Evolutionary conservation across 345 rosid species (phyloP).

Genomic region (Isatis tinctoria): DNA sequence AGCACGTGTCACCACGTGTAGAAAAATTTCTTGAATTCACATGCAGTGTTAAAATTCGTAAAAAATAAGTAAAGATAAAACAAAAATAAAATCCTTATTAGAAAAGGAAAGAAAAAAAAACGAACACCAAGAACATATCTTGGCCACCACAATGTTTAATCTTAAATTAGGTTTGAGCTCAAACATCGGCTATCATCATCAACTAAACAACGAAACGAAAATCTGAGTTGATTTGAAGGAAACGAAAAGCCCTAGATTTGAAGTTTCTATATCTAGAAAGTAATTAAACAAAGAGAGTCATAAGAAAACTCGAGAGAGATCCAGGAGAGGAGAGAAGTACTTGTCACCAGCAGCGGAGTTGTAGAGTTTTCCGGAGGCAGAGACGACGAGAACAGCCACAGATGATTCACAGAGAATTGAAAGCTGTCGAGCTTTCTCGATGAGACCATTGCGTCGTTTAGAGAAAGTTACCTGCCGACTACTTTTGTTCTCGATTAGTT

Average conservation of each 20-base stretch:
- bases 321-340: slow-evolving; percentile 25
- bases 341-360: slow-evolving; percentile 42
- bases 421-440: slow-evolving; percentile 67
- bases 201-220: background rate
- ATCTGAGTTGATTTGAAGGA: slow-evolving; percentile 9
- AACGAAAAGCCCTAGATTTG: slow-evolving; percentile 13
- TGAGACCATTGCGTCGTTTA: slow-evolving; percentile 60
- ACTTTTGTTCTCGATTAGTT: slow-evolving; percentile 60
- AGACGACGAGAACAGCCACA: slow-evolving; percentile 51
- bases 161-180: background rate
- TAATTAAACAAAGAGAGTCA: background rate
- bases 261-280: background rate
- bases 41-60: slow-evolving; percentile 2
- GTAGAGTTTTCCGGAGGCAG: too few relatives aligned
- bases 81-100: slow-evolving; percentile 8
- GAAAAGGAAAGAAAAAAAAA: background rate
- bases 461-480: slow-evolving; percentile 68
- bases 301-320: background rate
- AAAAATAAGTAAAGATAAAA: background rate
- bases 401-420: slow-evolving; percentile 67
- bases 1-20: background rate
- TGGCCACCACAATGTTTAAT: background rate
- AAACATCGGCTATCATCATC: background rate
- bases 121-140: slow-evolving; percentile 19
- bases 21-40: background rate